Conservation (phyloP, 441 rosid genomes). For the Croton laevigatus region DNA sequence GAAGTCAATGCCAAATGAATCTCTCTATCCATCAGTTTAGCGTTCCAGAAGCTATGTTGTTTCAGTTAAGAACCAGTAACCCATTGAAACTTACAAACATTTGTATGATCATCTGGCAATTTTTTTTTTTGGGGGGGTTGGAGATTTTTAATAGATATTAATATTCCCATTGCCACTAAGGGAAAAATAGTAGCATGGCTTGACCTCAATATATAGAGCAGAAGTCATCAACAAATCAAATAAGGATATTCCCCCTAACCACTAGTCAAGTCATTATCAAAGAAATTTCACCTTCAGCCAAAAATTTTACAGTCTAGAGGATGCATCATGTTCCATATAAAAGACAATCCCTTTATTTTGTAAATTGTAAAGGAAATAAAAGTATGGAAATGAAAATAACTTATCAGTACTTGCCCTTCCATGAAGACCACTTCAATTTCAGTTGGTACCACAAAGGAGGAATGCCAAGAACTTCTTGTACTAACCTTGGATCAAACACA, state of each 20-base stretch:
- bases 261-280: no score
- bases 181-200: neutral
- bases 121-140: neutral
- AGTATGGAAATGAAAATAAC: neutral
- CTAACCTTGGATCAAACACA: constrained; percentile 16
- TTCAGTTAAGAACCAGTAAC: no score
- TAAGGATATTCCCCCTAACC: no score
- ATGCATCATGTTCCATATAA: neutral
- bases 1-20: neutral
- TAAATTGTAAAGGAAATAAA: neutral
- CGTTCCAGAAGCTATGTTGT: neutral
- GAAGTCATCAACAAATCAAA: no score
- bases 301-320: neutral
- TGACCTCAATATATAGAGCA: neutral
- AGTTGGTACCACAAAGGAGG: constrained; percentile 68
- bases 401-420: constrained; percentile 46
- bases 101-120: neutral
- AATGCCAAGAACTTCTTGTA: constrained; percentile 50
- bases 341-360: neutral
- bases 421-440: constrained; percentile 76
- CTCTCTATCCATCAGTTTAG: neutral
- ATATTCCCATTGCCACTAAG: no score
- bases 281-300: neutral
- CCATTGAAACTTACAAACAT: neutral
- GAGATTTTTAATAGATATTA: no score